Base-by-base conservation (phyloP, 495 filamentous ascomycete species). In the Staphylotrichum tortipilum region DNA sequence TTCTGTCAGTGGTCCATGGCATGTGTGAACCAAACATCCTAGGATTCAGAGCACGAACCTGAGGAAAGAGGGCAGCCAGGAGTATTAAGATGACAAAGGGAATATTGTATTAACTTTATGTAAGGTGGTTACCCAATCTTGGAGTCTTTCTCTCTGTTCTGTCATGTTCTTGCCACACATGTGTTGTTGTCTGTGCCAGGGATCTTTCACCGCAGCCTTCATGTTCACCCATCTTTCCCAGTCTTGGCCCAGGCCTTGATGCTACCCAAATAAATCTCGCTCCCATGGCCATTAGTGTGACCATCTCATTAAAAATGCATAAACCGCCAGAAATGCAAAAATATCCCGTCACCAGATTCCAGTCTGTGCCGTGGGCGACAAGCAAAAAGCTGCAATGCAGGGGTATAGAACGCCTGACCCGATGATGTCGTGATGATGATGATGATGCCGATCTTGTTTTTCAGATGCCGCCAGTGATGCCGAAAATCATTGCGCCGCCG, bases 331-430 rank as follows among this genome's bases (percentile, higher is more conserved):
- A 49, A 31, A 40, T 42, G 37, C 36, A 28, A 26, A 26, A 34
- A 26, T 49, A 26, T 28, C 7, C 30, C 41, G 10, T 34, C 24
- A 9, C 46, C 24, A 50, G 30, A 43, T 43, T 36, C 48, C 40
- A 44, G 31, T 42, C 48, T 44, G 48, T 44, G 45, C 39, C 33
- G 21, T 29, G 24, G 40, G 35, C 42, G 11, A 40, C n/a, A 38
- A 35, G 21, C 41, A 44, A 53, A 29, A 48, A 43, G 5, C 43
- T 17, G 39, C 33, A 47, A 42, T 47, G 44, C 45, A 43, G 34
- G 51, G 44, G 46, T 54, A 54, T 49, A 44, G 22, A 49, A 49
- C 52, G 52, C 52, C 52, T 11, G 26, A 37, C 44, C 50, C 46
- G n/a, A n/a, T n/a, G n/a, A 54, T 48, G 52, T 37, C 6, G 31